phyloP scores from a whole-genome alignment of 2,329 filamentous ascomycete species.

The Monilinia laxa region DNA sequence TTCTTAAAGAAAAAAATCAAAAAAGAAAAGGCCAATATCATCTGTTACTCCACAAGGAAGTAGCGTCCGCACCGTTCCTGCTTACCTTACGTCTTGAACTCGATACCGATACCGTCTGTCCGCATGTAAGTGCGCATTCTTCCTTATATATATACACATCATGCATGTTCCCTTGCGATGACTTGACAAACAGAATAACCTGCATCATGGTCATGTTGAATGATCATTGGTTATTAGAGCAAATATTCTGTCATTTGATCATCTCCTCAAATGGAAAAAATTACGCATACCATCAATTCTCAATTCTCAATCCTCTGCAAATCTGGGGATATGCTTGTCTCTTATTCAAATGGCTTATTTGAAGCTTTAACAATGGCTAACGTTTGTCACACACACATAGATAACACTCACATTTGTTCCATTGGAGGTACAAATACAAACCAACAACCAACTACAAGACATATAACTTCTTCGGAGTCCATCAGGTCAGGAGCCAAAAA shows the following conservation, averaged over 20 bases:
- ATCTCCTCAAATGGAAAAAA: not conserved
- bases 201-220: constrained; percentile 13
- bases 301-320: not conserved
- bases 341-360: constrained; percentile 30
- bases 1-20: not conserved
- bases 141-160: not conserved
- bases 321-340: constrained; percentile 22
- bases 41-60: not conserved
- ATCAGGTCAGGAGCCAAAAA: constrained; percentile 33
- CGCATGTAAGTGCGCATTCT: constrained; percentile 31
- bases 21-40: not conserved
- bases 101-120: constrained; percentile 28
- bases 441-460: constrained; percentile 23
- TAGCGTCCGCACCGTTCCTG: constrained; percentile 1
- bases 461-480: constrained; percentile 25
- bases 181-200: constrained; percentile 2
- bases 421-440: constrained; percentile 28
- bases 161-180: constrained; percentile 3
- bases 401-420: constrained; percentile 27
- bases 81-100: constrained; percentile 8
- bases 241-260: constrained; percentile 3
- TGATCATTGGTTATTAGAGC: constrained; percentile 4
- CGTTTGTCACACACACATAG: constrained; percentile 36
- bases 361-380: constrained; percentile 31
- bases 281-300: constrained; percentile 6